These are phyloP conservation scores for Ustilago crameri DNA, from an alignment of 1,284 basidiomycete genomes.

Conservation along the genomic window DNA sequence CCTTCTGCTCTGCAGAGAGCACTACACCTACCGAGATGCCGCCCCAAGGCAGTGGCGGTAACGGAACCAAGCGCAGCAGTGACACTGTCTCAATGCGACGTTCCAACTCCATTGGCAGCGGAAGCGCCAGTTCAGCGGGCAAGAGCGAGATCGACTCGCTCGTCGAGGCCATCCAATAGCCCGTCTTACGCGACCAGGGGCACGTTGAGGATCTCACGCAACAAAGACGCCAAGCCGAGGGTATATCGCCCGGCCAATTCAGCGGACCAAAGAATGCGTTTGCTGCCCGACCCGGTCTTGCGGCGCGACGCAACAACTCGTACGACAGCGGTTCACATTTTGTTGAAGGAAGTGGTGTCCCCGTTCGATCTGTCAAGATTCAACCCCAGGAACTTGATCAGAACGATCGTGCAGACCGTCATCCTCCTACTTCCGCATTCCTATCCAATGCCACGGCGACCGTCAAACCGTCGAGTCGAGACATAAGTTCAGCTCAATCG, in stretches of 20 bases:
- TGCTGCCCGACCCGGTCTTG: slow-evolving; percentile 12
- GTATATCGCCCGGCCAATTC: slow-evolving; percentile 6
- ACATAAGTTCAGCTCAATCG: slow-evolving; percentile 28
- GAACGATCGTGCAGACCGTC: slow-evolving; percentile 29
- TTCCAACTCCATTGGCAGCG: slow-evolving; percentile 49
- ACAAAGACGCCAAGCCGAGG: slow-evolving; percentile 29
- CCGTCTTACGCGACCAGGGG: slow-evolving; percentile 65
- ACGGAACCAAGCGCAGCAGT: slow-evolving; percentile 24
- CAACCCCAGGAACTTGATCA: slow-evolving; percentile 56
- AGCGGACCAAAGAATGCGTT: slow-evolving; percentile 18
- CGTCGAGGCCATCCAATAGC: slow-evolving; percentile 74
- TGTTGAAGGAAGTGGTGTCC: slow-evolving; percentile 69
- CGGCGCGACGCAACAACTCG: slow-evolving; percentile 19
- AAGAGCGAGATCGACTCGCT: slow-evolving; percentile 75
- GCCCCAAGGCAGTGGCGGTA: slow-evolving; percentile 20
- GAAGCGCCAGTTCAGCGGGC: slow-evolving; percentile 45
- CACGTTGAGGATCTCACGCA: slow-evolving; percentile 30
- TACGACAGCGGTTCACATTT: slow-evolving; percentile 52
- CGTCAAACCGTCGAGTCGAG: slow-evolving; percentile 10
- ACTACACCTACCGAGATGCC: slow-evolving; percentile 34
- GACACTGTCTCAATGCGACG: slow-evolving; percentile 44
- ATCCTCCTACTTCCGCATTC: slow-evolving; percentile 20
- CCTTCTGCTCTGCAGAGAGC: slow-evolving; percentile 70
- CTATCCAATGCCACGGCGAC: slow-evolving; percentile 16
- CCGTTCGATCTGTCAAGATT: slow-evolving; percentile 68